phyloP scores from a whole-genome alignment of 306 rosid genomes.

The Clitoria ternatea region DNA sequence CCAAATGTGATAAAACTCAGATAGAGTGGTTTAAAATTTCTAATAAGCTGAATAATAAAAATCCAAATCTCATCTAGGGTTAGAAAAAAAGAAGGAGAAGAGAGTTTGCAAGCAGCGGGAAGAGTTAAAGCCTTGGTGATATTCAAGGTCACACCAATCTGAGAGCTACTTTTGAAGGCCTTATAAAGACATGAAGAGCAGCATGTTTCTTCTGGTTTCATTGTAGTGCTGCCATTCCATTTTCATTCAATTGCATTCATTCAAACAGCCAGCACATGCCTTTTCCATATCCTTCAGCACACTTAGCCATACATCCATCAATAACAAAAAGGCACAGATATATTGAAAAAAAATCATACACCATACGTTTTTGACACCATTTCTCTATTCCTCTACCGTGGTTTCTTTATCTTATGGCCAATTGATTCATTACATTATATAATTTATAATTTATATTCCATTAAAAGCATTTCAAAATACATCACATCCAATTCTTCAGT shows the following conservation, averaged over 20 bases:
- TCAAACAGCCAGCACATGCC: no score
- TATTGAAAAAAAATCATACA: background rate
- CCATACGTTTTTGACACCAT: background rate
- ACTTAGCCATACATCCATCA: no score
- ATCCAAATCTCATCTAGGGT: background rate
- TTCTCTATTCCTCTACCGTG: background rate
- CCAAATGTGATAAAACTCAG: background rate
- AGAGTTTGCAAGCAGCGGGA: background rate
- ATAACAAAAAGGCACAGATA: background rate
- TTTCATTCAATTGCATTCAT: background rate
- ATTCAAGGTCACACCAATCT: background rate
- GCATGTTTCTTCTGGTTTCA: background rate
- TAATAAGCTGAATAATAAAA: background rate
- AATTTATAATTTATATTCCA: no score
- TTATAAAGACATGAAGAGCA: background rate
- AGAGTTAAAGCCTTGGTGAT: background rate
- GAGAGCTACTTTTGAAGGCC: background rate
- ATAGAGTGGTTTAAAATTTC: background rate
- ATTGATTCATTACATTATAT: background rate
- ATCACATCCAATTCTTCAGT: background rate
- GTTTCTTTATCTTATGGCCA: conserved; percentile 2
- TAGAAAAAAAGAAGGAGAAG: background rate
- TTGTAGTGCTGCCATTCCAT: background rate
- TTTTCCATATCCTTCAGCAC: no score
- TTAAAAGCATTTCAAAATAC: background rate